Evolutionary conservation across 2,329 filamentous ascomycete species (phyloP).

Genomic region (Alternaria consortialis): DNA sequence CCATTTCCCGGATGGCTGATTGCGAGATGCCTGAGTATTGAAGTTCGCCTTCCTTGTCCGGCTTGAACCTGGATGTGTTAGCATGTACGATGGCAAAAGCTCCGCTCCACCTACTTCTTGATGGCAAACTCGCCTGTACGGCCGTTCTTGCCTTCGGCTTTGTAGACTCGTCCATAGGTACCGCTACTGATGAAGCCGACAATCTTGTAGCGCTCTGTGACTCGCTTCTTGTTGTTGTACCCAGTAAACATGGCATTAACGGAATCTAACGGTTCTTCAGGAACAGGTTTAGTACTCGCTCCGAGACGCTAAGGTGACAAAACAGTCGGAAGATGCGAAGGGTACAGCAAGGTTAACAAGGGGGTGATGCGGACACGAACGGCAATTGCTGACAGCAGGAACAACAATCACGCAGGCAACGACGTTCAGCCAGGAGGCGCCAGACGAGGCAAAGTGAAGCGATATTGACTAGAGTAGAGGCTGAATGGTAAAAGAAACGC

Average conservation of each 20-base stretch:
- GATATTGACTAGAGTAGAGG: conserved; percentile 8
- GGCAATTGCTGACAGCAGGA: conserved; percentile 20
- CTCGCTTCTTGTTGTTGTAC: conserved; percentile 79
- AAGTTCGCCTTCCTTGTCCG: conserved; percentile 96
- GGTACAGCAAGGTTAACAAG: conserved; percentile 6
- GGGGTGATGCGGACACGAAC: conserved; percentile 9
- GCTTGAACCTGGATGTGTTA: conserved; percentile 73
- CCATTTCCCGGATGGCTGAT: conserved; percentile 97
- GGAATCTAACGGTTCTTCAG: conserved; percentile 37
- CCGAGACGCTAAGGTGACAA: not conserved
- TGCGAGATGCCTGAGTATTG: conserved; percentile 98
- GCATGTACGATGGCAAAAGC: conserved; percentile 12
- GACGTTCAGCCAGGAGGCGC: conserved; percentile 24
- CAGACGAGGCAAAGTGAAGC: conserved; percentile 7
- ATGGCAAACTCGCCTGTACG: conserved; percentile 89
- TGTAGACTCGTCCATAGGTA: conserved; percentile 98
- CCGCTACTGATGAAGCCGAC: conserved; percentile 98
- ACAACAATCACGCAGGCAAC: conserved; percentile 26
- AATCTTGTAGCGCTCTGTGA: conserved; percentile 93
- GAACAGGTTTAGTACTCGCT: conserved; percentile 10
- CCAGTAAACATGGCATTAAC: conserved; percentile 54
- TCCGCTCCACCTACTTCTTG: conserved; percentile 75
- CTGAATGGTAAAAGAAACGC: conserved; percentile 6
- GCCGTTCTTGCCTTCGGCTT: conserved; percentile 80
- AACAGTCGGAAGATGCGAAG: conserved; percentile 6